These are phyloP conservation scores for Lachancea kluyveri DNA, from an alignment of 805 yeast genomes.

Conservation along the genomic window DNA sequence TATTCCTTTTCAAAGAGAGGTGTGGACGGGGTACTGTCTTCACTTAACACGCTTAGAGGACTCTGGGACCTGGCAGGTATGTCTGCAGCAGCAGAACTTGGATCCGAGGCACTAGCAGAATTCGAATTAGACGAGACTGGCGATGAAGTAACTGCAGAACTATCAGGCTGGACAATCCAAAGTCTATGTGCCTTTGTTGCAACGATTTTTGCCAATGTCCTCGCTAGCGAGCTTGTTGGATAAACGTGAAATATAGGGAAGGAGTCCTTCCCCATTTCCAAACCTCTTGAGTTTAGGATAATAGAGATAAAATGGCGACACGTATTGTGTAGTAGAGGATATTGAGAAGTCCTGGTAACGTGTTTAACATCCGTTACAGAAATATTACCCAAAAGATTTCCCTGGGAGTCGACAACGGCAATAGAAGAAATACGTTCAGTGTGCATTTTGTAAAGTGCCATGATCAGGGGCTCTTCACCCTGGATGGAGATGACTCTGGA, in stretches of 20 bases:
- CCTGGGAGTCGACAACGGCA: constrained; percentile 81
- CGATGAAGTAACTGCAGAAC: constrained; percentile 20
- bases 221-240: constrained; percentile 67
- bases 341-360: constrained; percentile 81
- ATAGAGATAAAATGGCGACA: constrained; percentile 86
- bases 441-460: constrained; percentile 83
- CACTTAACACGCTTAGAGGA: constrained; percentile 8
- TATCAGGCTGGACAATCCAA: constrained; percentile 66
- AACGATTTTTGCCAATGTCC: constrained; percentile 89
- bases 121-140: constrained; percentile 18
- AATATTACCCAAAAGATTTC: constrained; percentile 80
- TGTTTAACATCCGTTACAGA: constrained; percentile 91
- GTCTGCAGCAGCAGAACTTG: constrained; percentile 4
- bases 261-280: constrained; percentile 82
- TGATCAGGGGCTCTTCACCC: constrained; percentile 83
- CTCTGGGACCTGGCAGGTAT: constrained; percentile 6
- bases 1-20: constrained; percentile 38
- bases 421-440: constrained; percentile 77
- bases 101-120: constrained; percentile 7
- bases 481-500: constrained; percentile 68
- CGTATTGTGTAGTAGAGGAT: constrained; percentile 71
- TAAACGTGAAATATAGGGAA: constrained; percentile 95
- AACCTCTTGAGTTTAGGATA: constrained; percentile 80
- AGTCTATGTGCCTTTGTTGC: constrained; percentile 91
- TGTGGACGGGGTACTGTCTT: constrained; percentile 5